Conservation (phyloP, 2,329 filamentous ascomycete species). For the Phyllosticta citribraziliensis region DNA sequence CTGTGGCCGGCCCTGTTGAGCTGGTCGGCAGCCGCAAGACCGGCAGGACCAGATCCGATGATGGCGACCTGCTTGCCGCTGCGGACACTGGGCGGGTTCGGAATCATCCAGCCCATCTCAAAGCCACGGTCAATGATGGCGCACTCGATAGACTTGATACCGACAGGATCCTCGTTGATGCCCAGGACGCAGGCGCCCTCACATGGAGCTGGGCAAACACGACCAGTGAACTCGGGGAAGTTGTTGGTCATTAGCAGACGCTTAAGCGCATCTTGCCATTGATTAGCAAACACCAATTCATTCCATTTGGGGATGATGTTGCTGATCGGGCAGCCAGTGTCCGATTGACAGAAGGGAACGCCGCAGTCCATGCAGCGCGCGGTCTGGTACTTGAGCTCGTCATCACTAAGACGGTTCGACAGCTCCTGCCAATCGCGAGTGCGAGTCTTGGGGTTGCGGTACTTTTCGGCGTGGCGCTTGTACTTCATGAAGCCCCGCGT, state of each 20-base stretch:
- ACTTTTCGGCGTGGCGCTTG: constrained; percentile 84
- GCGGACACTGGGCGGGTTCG: constrained; percentile 64
- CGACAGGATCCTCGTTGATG: constrained; percentile 93
- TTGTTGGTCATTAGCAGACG: constrained; percentile 94
- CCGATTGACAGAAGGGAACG: constrained; percentile 96
- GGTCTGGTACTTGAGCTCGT: constrained; percentile 92
- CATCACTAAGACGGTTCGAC: constrained; percentile 76
- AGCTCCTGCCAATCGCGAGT: constrained; percentile 92
- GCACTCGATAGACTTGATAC: constrained; percentile 97
- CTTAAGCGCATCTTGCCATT: constrained; percentile 89
- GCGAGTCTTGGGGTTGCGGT: constrained; percentile 71
- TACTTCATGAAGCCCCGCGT: constrained; percentile 98
- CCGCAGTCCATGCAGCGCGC: constrained; percentile 98
- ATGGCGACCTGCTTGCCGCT: constrained; percentile 83
- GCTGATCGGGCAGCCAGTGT: constrained; percentile 88
- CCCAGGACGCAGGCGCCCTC: constrained; percentile 93
- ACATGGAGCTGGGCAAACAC: constrained; percentile 92
- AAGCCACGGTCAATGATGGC: constrained; percentile 97
- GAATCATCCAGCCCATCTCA: constrained; percentile 97
- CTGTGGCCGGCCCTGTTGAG: constrained; percentile 84
- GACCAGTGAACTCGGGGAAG: constrained; percentile 95
- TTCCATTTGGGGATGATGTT: constrained; percentile 99
- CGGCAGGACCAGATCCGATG: constrained; percentile 85
- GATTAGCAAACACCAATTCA: constrained; percentile 60
- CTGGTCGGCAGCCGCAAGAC: constrained; percentile 84